Evolutionary conservation across 2,329 filamentous ascomycete genomes (phyloP), one percentile per base, ranked within the genome.

Genomic region (Colletotrichum graminicola): DNA sequence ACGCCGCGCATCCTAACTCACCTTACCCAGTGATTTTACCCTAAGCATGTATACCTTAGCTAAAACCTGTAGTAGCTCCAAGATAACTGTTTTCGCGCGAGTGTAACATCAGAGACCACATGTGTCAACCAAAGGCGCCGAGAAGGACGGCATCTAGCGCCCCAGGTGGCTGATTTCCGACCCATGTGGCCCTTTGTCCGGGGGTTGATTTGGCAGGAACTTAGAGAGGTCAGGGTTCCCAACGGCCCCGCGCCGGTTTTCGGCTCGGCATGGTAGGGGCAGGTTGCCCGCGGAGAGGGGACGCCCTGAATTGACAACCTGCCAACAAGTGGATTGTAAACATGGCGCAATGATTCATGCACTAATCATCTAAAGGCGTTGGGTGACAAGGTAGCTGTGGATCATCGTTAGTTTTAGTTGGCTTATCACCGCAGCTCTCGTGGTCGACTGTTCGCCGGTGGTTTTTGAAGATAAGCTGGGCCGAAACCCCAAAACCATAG

Each of bases 191-290:
- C 18, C 11, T 56, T 39, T 23, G 41, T 23, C 23, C 47, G 54
- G 36, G 34, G 34, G 10, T 36, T 36, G 34, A 36, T 36, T 3
- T 16, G 34, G 29, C 7, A 49, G 21, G 26, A 23, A 23, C 6
- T 7, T 5, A 36, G 8, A 39, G 21, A 29, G 32, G 16, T 51
- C 45, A 5, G 23, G 45, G 14, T 34, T n/a, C 41, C n/a, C n/a
- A 54, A n/a, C 10, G 65, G 57, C 52, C 66, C 66, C 69, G 54
- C 60, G 66, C 69, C 69, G 69, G 69, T 72, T 72, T 71, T 72
- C 65, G 69, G 59, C 66, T 61, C 60, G 60, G 66, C 56, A 45
- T 43, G 54, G 65, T 54, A 60, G 68, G 67, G 36, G 36, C 6
- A 51, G 43, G 36, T 72, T 72, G 69, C 47, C 69, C 69, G 69